Conservation (phyloP, 2,329 filamentous ascomycete genomes). For the Aspergillus melleus region DNA sequence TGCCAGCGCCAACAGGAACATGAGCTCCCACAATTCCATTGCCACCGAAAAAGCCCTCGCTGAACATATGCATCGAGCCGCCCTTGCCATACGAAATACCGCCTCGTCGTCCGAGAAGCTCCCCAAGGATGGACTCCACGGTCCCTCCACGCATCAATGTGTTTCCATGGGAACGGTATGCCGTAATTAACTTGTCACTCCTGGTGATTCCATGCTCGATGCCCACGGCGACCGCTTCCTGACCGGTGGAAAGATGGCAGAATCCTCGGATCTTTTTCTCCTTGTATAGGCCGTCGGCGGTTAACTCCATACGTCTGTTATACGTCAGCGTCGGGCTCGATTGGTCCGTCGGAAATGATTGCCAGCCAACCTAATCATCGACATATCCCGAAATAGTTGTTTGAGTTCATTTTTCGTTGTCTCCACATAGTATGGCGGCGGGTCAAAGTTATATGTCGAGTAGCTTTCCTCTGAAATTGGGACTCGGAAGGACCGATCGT, state of each 20-base stretch:
- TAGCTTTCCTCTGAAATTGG: constrained; percentile 92
- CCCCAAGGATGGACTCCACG: constrained; percentile 86
- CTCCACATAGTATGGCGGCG: constrained; percentile 81
- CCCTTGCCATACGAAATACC: constrained; percentile 97
- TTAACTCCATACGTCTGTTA: constrained; percentile 92
- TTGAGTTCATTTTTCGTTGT: constrained; percentile 94
- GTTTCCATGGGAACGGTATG: constrained; percentile 96
- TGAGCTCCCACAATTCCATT: constrained; percentile 98
- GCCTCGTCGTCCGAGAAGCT: constrained; percentile 86
- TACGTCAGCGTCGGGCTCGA: neutral
- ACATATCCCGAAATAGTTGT: constrained; percentile 97
- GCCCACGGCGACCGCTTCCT: constrained; percentile 92
- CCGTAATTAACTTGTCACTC: constrained; percentile 88
- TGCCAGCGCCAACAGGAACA: constrained; percentile 89
- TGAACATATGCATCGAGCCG: constrained; percentile 99
- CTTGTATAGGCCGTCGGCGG: constrained; percentile 94
- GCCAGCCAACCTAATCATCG: constrained; percentile 70
- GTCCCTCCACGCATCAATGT: constrained; percentile 89
- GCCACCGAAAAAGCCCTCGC: constrained; percentile 91
- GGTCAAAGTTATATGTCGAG: constrained; percentile 96
- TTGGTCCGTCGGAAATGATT: neutral
- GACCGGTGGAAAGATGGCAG: constrained; percentile 94
- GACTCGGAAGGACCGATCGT: constrained; percentile 84
- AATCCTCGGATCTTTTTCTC: constrained; percentile 99
- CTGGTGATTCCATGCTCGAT: constrained; percentile 92